Base-by-base conservation (phyloP, 2,329 filamentous ascomycete genomes). In the Aspergillus chevalieri region DNA sequence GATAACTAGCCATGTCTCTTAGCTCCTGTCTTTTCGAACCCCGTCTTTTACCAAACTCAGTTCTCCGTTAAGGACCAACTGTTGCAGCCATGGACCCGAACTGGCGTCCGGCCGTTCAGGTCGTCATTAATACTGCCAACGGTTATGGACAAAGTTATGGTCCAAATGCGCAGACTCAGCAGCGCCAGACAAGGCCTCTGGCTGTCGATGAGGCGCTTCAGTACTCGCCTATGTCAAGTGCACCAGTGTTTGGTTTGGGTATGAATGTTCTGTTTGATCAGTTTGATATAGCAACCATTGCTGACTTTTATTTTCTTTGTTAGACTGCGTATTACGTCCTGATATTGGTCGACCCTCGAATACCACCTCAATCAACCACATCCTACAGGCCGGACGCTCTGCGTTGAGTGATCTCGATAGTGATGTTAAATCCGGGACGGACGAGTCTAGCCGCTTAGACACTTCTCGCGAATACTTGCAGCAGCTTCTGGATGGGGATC, bases 391-490 rank as follows among this genome's bases (percentile, higher is more conserved):
- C 41, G 76, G 75, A 33, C 72, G 76, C 53, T 74, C 74, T 57
- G 73, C 77, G 36, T 66, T 91, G 58, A 82, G 86, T 57, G 79
- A 78, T 43, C 72, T 96, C 44, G 90, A 93, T 63, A 75, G 77
- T 55, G 87, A 92, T 65, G 83, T 85, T 51, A 71, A 75, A 38
- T 78, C 80, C 44, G 77, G 79, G 41, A 77, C 78, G 26, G 63
- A 65, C 43, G 65, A 69, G 43, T 84, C 86, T 17, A 80, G 81
- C 63, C 80, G 82, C 55, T 74, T 91, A 43, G 84, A 87, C 58
- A 82, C 85, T 58, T 85, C 84, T 9, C 76, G 91, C 43, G 79
- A 86, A 58, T 84, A 92, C 65, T 76, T 96, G 26, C 81, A 88
- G 50, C 82, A 84, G 54, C 78, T 95, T 38, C 69, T 96, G 49